phyloP scores from a whole-genome alignment of 1,284 basidiomycete species.

The Phenoliferia sp. region DNA sequence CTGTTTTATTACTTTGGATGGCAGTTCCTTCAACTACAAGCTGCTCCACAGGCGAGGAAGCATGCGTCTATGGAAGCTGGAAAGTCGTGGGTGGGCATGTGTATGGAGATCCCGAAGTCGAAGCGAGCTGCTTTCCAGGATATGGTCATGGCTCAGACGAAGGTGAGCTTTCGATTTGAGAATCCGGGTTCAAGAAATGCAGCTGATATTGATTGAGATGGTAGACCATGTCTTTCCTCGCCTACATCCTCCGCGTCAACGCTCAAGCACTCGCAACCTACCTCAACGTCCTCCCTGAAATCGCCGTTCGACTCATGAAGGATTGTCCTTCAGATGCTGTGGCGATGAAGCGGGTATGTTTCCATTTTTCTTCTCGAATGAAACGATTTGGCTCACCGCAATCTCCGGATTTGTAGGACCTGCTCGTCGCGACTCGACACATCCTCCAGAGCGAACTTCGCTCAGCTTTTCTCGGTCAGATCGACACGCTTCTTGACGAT shows the following conservation, averaged over 20 bases:
- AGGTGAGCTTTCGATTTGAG: conserved; percentile 51
- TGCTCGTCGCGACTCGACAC: conserved; percentile 89
- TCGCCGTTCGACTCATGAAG: conserved; percentile 79
- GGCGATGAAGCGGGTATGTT: conserved; percentile 43
- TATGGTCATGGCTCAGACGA: conserved; percentile 88
- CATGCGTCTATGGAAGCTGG: conserved; percentile 73
- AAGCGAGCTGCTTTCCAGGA: conserved; percentile 73
- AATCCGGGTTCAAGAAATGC: not conserved
- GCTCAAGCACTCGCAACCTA: conserved; percentile 69
- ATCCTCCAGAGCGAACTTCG: conserved; percentile 77
- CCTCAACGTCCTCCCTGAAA: conserved; percentile 73
- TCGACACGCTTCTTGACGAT: conserved; percentile 89
- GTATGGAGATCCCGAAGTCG: conserved; percentile 56
- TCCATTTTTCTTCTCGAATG: conserved; percentile 55
- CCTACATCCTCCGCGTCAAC: conserved; percentile 76
- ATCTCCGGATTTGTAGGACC: conserved; percentile 56
- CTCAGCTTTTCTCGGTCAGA: conserved; percentile 71
- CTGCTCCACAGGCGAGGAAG: conserved; percentile 75
- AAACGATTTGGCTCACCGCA: not conserved
- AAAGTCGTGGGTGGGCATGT: conserved; percentile 79
- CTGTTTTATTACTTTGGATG: not conserved
- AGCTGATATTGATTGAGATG: not conserved
- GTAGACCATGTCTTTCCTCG: conserved; percentile 86
- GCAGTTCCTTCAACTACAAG: conserved; percentile 66
- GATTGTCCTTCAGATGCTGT: conserved; percentile 88